Base-by-base conservation (phyloP, 345 rosid genomes). In the Citrus inodora region DNA sequence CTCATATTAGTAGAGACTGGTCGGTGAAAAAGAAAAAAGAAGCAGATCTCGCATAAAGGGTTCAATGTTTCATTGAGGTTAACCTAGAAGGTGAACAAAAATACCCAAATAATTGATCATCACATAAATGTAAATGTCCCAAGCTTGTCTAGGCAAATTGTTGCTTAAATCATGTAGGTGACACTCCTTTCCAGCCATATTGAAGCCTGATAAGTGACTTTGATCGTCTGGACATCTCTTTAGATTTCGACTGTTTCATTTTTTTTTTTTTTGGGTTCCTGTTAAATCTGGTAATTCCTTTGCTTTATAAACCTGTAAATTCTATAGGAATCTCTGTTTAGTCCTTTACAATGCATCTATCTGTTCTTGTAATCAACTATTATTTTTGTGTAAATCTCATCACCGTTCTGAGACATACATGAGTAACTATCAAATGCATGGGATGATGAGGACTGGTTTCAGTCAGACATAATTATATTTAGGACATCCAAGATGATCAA, bases 301-400 rank as follows among this genome's bases (percentile, higher is more conserved):
- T 27, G 55, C 78, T 22, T 37, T 37, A 67, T 73, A 71, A 76
- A 73, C 71, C 79, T 83, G 83, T 77, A 83, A 80, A 80, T 80
- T 63, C 9, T n/a, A 56, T 63, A 62, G 73, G 33, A 71, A 61
- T 53, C 21, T 73, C 60, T 48, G 28, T 68, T 59, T 51, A 53
- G 16, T 9, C 9, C 11, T 53, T 71, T 19, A 13, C 46, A 37
- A 9, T 55, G 17, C 19, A 70, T 74, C 25, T 38, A 60, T 61
- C 46, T 11, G 21, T 27, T 19, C 3, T 1, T 9, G 35, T 35
- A 69, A 69, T 13, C 16, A 17, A 1, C 7, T 1, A 71, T 30
- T 8, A 2, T 37, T 13, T 27, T 13, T 27, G 25, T 27, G 17
- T 25, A 2, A n/a, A 35, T 35, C 60, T 48, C 60, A 5, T 35